Evolutionary conservation across 768 basidiomycete species (phyloP).

Genomic region (Lactarius sanguifluus): DNA sequence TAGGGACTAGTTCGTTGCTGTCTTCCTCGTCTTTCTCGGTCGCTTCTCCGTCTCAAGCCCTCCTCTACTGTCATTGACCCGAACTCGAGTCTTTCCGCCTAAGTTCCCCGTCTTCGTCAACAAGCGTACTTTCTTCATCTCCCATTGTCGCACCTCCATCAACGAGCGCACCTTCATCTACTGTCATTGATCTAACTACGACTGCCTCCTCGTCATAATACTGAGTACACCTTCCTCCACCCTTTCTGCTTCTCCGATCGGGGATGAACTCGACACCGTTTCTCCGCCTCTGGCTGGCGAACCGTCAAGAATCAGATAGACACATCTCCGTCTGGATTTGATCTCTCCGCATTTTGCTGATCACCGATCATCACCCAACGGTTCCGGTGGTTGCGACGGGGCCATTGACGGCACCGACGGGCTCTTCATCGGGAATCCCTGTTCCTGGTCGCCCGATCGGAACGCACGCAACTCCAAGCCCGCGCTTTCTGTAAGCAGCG

Average conservation of each 20-base stretch:
- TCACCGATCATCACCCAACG: constrained; percentile 23
- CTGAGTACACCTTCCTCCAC: too few species aligned
- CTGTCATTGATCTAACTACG: too few species aligned
- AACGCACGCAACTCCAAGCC: too few species aligned
- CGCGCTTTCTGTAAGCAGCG: too few species aligned
- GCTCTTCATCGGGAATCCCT: constrained; percentile 31
- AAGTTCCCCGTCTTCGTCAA: too few species aligned
- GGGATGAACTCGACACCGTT: constrained; percentile 19
- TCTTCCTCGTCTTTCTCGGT: background rate
- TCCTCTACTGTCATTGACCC: too few species aligned
- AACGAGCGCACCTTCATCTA: background rate
- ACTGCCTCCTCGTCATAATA: too few species aligned
- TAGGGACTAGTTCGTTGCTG: background rate
- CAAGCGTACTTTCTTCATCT: too few species aligned
- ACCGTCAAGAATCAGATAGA: constrained; percentile 32
- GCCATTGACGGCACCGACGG: constrained; percentile 27
- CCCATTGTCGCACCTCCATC: too few species aligned
- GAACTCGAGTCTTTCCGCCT: too few species aligned
- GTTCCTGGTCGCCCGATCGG: constrained; percentile 31
- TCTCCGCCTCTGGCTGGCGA: constrained; percentile 31
- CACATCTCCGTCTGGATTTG: background rate
- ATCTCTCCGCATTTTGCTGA: background rate
- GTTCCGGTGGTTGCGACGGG: constrained; percentile 32
- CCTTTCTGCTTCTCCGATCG: background rate
- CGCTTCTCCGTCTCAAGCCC: background rate